Conservation (phyloP, 352 stramenopile species). For the Globisporangium solare region DNA sequence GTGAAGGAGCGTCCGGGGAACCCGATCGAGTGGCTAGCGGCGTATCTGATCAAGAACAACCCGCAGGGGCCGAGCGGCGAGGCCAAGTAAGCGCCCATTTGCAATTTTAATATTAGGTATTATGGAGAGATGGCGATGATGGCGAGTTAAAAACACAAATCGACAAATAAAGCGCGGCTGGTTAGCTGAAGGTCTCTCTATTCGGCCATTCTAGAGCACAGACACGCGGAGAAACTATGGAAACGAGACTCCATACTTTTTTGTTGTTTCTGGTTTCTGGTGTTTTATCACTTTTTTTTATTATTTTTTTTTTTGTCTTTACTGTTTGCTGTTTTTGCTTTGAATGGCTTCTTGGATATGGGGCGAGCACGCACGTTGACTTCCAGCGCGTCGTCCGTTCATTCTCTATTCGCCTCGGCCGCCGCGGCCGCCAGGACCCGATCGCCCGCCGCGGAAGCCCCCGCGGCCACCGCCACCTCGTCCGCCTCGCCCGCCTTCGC, state of each 20-base stretch:
- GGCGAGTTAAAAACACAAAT: too few relatives aligned
- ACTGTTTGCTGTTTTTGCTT: conserved; percentile 3
- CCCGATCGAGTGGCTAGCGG: conserved; percentile 96
- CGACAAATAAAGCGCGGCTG: too few relatives aligned
- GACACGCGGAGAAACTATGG: too few relatives aligned
- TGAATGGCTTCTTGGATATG: too few relatives aligned
- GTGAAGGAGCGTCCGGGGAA: conserved; percentile 97
- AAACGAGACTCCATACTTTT: conserved; percentile 5
- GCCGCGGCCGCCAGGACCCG: conserved; percentile 19
- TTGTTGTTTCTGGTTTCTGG: too few relatives aligned
- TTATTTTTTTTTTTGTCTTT: conserved; percentile 7
- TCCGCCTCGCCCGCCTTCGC: conserved; percentile 16
- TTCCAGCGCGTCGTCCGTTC: too few relatives aligned
- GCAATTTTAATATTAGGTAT: too few relatives aligned
- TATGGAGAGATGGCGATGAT: too few relatives aligned
- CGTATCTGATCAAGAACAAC: conserved; percentile 97
- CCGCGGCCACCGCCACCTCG: conserved; percentile 24
- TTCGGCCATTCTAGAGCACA: too few relatives aligned
- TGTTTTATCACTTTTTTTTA: not conserved
- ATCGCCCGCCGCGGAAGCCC: conserved; percentile 19
- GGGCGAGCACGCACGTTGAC: not conserved
- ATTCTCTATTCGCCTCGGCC: conserved; percentile 20
- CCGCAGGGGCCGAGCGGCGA: conserved; percentile 75
- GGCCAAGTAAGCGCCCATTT: conserved; percentile 38
- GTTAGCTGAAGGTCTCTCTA: too few relatives aligned